Base-by-base conservation (phyloP, 305 asterid genomes). In the Fraxinus ornus region DNA sequence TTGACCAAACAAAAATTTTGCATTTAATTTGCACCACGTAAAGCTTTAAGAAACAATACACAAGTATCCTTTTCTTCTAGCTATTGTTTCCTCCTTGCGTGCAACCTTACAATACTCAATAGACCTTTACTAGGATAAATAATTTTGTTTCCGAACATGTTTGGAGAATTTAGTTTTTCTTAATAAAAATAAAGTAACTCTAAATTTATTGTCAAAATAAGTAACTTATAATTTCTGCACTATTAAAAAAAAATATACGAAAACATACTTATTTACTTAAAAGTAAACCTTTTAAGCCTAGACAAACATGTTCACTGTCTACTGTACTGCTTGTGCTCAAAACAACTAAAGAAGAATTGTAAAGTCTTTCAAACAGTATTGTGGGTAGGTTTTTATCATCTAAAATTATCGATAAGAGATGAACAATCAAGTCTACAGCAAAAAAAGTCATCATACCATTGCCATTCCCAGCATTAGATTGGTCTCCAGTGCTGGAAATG, bases 401-500 rank as follows among this genome's bases (percentile, higher is more conserved):
- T 68, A 28, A 68, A 28, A 28, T 0, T 28, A 68, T 2, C 2
- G 21, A 28, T 13, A 68, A 70, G 15, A 26, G 30, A 21, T 47
- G 12, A 36, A 84, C 75, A 2, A 52, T 47, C 35, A 74, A 5
- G 37, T 44, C 3, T 22, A 55, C 5, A 32, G 36, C 10, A 12
- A 70, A 15, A 76, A 32, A 17, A 74, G 49, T 52, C 7, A 9
- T 76, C 85, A 66, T 86, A 89, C 90, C 90, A 84, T 83, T 87
- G 77, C 85, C 88, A 28, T 84, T 79, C 30, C 60, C 74, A 52
- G 88, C 81, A 19, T 87, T 88, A 73, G 92, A 78, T 84, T 84
- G 90, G 55, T 89, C 90, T 71, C 88, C 87, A 74, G 79, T 81
- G 88, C 82, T 89, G 75, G 90, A 84, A 75, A 87, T 84, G 83